Base-by-base conservation (phyloP, 2,329 filamentous ascomycete genomes). In the Diplodia seriata region DNA sequence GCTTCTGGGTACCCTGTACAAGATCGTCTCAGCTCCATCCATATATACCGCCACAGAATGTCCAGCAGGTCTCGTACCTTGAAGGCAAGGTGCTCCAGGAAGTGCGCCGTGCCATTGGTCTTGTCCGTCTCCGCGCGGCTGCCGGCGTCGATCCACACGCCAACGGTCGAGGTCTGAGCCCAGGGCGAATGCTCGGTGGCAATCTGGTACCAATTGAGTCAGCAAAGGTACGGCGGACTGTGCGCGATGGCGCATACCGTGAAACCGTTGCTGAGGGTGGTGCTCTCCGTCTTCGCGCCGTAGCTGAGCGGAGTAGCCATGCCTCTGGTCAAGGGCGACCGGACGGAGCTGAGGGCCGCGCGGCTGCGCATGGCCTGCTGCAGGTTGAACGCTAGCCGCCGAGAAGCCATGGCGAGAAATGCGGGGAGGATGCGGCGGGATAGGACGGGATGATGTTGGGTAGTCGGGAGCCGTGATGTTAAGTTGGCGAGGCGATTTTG, bases 21-120 rank as follows among this genome's bases (percentile, higher is more conserved):
- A 63, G 66, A 57, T 68, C 54, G 57, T 68, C 72, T 78, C 72
- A 77, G 77, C 73, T 36, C 70, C 29, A 67, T 66, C 62, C 63
- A 59, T 55, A 15, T n/a, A 11, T 9, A 47, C 4, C 43, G n/a
- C 43, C 43, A 20, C 9, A 66, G 54, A 68, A 69, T 63, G 56
- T 51, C 40, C 18, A 23, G 64, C 15, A 50, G 53, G 66, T 38
- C 68, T 70, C 61, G 74, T 87, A 97, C 93, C 92, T 99, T 99
- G 90, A 99, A 99, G 76, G 96, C 96, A 82, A 99, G 89, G 86
- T 99, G 95, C 88, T 99, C 95, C 77, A 99, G 89, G 87, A 99
- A 99, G 86, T 99, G 95, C 79, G 95, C 95, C 76, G 95, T 99
- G 84, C 95, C 95, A 86, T 98, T 99, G 79, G 92, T 98, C 89